Conservation (phyloP, 2,329 filamentous ascomycete genomes). For the Alternaria infectoria region DNA sequence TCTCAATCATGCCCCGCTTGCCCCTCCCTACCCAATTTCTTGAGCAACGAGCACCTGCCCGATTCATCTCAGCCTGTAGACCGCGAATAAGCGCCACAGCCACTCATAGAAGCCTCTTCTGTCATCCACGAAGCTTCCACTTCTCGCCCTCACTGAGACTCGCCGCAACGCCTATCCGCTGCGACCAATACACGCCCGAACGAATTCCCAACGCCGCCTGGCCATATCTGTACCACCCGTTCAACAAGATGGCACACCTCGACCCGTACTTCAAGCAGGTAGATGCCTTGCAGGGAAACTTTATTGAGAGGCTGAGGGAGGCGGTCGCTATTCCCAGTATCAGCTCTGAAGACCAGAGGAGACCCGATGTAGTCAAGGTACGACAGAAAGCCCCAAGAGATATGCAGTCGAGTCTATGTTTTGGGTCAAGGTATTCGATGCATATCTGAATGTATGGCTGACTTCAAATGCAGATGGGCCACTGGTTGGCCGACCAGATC, state of each 20-base stretch:
- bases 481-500: conserved; percentile 86
- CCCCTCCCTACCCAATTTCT: conserved; percentile 24
- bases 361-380: conserved; percentile 86
- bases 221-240: conserved; percentile 57
- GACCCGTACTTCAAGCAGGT: conserved; percentile 94
- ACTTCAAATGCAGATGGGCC: conserved; percentile 70
- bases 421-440: not conserved
- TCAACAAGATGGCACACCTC: conserved; percentile 79
- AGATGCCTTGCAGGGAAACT: conserved; percentile 76
- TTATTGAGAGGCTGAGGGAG: conserved; percentile 87
- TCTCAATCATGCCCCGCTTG: conserved; percentile 26
- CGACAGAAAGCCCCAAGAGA: not conserved
- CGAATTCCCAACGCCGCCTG: conserved; percentile 42
- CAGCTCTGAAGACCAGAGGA: conserved; percentile 86
- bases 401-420: not conserved
- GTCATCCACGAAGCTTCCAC: conserved; percentile 18
- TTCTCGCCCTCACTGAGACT: conserved; percentile 13
- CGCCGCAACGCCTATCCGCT: conserved; percentile 10
- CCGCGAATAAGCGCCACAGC: conserved; percentile 40
- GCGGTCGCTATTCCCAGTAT: conserved; percentile 97
- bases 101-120: not conserved
- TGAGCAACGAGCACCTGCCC: conserved; percentile 42
- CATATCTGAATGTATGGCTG: not conserved
- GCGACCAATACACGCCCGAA: conserved; percentile 25
- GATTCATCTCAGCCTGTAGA: conserved; percentile 30